Evolutionary conservation across 768 basidiomycete genomes (phyloP).

Genomic region (Suillus luteus): DNA sequence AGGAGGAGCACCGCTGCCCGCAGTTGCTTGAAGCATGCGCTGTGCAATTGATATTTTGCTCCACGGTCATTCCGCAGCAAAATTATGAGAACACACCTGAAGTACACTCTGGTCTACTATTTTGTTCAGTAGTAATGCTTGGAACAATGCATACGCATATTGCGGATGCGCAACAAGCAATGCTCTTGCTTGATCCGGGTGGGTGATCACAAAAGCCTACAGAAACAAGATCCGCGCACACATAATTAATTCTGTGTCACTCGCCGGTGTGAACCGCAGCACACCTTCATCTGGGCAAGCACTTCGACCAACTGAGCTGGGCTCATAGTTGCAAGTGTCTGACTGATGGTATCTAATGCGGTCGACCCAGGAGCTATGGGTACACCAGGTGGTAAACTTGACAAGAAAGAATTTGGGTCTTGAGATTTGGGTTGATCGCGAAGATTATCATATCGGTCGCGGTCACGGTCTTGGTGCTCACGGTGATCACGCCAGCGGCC

Average conservation of each 20-base stretch:
- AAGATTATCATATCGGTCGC: conserved; percentile 39
- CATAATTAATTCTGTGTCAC: conserved; percentile 18
- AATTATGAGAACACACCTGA: conserved; percentile 56
- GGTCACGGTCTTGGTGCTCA: conserved; percentile 54
- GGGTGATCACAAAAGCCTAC: conserved; percentile 89
- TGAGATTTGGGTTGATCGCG: conserved; percentile 35
- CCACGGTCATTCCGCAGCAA: conserved; percentile 14
- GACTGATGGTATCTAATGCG: conserved; percentile 80
- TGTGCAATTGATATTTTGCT: conserved; percentile 24
- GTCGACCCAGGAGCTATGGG: conserved; percentile 70
- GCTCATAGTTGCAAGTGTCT: conserved; percentile 80
- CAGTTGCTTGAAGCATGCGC: conserved; percentile 55
- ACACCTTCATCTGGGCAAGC: conserved; percentile 96
- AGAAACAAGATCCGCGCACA: conserved; percentile 12
- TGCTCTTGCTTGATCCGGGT: conserved; percentile 85
- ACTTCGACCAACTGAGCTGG: conserved; percentile 90
- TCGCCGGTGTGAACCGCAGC: conserved; percentile 25
- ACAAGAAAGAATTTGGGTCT: conserved; percentile 59
- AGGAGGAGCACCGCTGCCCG: conserved; percentile 27
- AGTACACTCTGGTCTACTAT: conserved; percentile 89
- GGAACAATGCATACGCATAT: conserved; percentile 94
- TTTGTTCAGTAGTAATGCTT: conserved; percentile 89
- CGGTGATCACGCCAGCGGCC: conserved; percentile 48
- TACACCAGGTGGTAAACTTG: conserved; percentile 73
- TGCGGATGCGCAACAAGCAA: conserved; percentile 87